phyloP scores from a whole-genome alignment of 2,329 filamentous ascomycete species.

The Phialophora macrospora region DNA sequence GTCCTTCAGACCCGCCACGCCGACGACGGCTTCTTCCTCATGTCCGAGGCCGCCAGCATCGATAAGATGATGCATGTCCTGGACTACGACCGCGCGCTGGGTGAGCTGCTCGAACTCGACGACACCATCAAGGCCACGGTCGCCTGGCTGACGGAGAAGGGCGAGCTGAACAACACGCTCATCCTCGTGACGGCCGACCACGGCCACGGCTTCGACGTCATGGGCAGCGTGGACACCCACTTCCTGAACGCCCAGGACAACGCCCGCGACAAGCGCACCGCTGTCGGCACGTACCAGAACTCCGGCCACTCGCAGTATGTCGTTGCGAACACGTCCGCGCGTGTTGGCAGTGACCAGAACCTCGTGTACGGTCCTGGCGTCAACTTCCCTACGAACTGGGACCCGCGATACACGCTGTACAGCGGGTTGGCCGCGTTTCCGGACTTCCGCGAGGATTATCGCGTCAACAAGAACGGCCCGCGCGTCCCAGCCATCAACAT shows the following conservation, averaged over 20 bases:
- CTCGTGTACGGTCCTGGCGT: constrained; percentile 71
- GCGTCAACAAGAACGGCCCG: constrained; percentile 69
- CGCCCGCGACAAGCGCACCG: constrained; percentile 74
- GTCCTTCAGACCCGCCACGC: constrained; percentile 70
- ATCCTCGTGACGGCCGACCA: constrained; percentile 85
- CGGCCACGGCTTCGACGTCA: constrained; percentile 88
- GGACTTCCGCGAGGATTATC: constrained; percentile 77
- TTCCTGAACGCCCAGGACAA: constrained; percentile 66
- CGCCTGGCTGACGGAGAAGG: constrained; percentile 68
- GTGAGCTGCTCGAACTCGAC: constrained; percentile 82
- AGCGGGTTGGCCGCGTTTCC: constrained; percentile 73
- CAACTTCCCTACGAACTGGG: constrained; percentile 83
- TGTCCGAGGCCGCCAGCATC: constrained; percentile 83
- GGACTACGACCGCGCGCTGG: constrained; percentile 84
- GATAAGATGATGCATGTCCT: constrained; percentile 89
- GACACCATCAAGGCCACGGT: constrained; percentile 80
- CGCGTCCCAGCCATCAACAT: constrained; percentile 65
- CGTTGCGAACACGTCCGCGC: constrained; percentile 48
- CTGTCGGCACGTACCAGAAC: constrained; percentile 73
- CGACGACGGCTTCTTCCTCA: constrained; percentile 80
- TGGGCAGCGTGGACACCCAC: constrained; percentile 77
- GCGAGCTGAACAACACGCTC: constrained; percentile 74
- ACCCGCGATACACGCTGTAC: constrained; percentile 80
- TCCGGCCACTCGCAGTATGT: constrained; percentile 79
- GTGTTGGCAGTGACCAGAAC: constrained; percentile 60